Percentiles rank a stretch among this genome's conserved stretches.
These are phyloP conservation scores for Microdochium bolleyi DNA, from an alignment of 2,329 filamentous ascomycete species.

Conservation along the genomic window DNA sequence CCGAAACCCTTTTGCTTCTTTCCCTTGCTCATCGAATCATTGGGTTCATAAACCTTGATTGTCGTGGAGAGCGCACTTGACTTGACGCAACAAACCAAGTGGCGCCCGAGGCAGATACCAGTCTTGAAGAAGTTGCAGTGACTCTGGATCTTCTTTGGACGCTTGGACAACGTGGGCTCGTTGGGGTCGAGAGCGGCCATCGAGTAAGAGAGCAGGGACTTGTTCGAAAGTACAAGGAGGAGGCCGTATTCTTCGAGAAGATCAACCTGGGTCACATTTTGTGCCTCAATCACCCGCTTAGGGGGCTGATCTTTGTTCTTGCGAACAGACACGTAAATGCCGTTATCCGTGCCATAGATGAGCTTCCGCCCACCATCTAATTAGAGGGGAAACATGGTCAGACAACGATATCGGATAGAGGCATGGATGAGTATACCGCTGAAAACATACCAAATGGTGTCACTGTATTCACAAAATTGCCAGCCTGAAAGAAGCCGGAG, in stretches of 20 bases:
- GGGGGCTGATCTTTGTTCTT: conserved; percentile 79
- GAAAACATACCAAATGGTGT: conserved; percentile 70
- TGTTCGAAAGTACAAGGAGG: conserved; percentile 84
- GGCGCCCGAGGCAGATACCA: conserved; percentile 87
- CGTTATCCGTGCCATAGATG: conserved; percentile 88
- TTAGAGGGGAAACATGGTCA: too few relatives aligned
- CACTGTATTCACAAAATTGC: conserved; percentile 88
- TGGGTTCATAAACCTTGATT: conserved; percentile 98
- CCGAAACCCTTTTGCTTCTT: conserved; percentile 94
- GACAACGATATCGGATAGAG: too few relatives aligned
- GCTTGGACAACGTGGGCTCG: conserved; percentile 72
- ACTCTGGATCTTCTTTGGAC: conserved; percentile 91
- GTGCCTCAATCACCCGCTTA: conserved; percentile 75
- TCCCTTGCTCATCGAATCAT: conserved; percentile 85
- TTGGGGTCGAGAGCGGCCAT: conserved; percentile 79
- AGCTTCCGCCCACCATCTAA: conserved; percentile 95
- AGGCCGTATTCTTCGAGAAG: conserved; percentile 93
- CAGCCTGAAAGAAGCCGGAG: conserved; percentile 48
- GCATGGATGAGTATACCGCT: background rate
- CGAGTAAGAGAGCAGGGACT: conserved; percentile 84
- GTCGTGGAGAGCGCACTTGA: conserved; percentile 88
- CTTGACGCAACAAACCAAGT: conserved; percentile 94
- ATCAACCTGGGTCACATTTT: conserved; percentile 88
- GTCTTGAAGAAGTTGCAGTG: conserved; percentile 99
- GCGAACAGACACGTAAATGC: conserved; percentile 86